Conservation (phyloP, 2,329 filamentous ascomycete species). For the Cladosporium velox region DNA sequence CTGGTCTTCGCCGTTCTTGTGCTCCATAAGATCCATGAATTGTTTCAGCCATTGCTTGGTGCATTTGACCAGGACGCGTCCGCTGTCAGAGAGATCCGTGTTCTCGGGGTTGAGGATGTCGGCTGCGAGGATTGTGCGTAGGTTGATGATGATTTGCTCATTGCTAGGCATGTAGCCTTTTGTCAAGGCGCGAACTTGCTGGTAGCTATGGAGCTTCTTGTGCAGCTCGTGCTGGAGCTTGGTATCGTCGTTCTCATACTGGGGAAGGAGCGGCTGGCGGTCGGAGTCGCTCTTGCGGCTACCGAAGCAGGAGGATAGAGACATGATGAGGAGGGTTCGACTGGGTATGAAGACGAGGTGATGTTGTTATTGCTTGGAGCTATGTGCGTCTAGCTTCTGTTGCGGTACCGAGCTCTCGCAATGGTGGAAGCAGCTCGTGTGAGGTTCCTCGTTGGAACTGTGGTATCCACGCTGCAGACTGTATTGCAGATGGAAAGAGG, state of each 20-base stretch:
- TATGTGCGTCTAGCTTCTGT: not conserved
- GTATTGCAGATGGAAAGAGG: not conserved
- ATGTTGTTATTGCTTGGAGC: conserved; percentile 10
- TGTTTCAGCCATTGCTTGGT: conserved; percentile 73
- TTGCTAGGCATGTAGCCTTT: conserved; percentile 92
- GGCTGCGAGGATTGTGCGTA: conserved; percentile 75
- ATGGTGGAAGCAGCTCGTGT: conserved; percentile 1
- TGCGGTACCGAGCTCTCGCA: not conserved
- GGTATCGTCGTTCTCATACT: conserved; percentile 76
- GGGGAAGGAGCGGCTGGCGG: conserved; percentile 76
- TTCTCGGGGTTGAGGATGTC: conserved; percentile 76
- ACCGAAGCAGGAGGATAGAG: conserved; percentile 66
- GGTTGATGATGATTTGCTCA: conserved; percentile 76
- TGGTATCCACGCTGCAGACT: not conserved
- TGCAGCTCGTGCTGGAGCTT: conserved; percentile 74
- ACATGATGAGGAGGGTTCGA: not conserved
- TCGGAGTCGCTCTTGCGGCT: conserved; percentile 56
- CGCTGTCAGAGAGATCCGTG: conserved; percentile 74
- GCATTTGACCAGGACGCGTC: conserved; percentile 71
- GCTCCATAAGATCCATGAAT: conserved; percentile 75
- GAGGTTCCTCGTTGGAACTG: not conserved
- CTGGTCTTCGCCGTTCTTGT: conserved; percentile 83
- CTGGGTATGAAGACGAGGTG: conserved; percentile 30
- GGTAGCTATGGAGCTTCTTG: conserved; percentile 89
- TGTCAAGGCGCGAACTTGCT: conserved; percentile 80